These are phyloP conservation scores for Anthostomella pinea DNA, from an alignment of 2,329 filamentous ascomycete genomes.

Conservation along the genomic window DNA sequence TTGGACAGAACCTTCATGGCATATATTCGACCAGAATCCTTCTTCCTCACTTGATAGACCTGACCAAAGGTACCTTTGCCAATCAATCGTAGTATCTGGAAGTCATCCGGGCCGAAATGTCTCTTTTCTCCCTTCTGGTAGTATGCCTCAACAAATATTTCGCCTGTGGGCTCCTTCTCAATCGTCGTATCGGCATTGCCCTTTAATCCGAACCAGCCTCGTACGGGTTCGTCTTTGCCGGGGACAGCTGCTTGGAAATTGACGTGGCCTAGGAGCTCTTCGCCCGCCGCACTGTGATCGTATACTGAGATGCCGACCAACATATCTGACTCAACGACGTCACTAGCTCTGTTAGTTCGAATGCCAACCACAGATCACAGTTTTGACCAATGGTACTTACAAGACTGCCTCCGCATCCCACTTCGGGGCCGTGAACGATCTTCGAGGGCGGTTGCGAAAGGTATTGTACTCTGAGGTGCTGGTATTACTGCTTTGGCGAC, in stretches of 20 bases:
- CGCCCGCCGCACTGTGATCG: constrained; percentile 73
- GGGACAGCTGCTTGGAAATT: constrained; percentile 67
- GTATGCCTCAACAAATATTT: constrained; percentile 81
- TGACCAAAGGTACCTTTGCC: constrained; percentile 98
- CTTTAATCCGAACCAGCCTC: constrained; percentile 81
- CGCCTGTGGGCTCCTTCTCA: constrained; percentile 76
- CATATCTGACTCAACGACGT: constrained; percentile 88
- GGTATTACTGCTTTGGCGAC: constrained; percentile 93
- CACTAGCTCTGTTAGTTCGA: constrained; percentile 50
- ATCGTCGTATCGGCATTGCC: constrained; percentile 68
- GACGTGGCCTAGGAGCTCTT: constrained; percentile 89
- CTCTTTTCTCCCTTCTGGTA: constrained; percentile 88
- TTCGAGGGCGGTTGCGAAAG: constrained; percentile 55
- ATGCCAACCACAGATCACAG: constrained; percentile 2
- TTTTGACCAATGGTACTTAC: constrained; percentile 55
- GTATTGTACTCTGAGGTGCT: constrained; percentile 67
- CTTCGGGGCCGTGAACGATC: constrained; percentile 74
- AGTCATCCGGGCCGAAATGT: constrained; percentile 91
- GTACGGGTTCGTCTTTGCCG: constrained; percentile 67
- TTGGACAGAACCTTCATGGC: constrained; percentile 99
- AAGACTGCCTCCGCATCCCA: constrained; percentile 97
- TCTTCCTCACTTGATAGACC: constrained; percentile 97
- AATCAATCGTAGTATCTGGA: constrained; percentile 92
- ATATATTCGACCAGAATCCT: constrained; percentile 92
- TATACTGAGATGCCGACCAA: constrained; percentile 93